A percentile compares a stretch with the other conserved stretches of the same genome.
phyloP scores from a whole-genome alignment of 129 eudicot species.

The Heracleum sosnowskyi region DNA sequence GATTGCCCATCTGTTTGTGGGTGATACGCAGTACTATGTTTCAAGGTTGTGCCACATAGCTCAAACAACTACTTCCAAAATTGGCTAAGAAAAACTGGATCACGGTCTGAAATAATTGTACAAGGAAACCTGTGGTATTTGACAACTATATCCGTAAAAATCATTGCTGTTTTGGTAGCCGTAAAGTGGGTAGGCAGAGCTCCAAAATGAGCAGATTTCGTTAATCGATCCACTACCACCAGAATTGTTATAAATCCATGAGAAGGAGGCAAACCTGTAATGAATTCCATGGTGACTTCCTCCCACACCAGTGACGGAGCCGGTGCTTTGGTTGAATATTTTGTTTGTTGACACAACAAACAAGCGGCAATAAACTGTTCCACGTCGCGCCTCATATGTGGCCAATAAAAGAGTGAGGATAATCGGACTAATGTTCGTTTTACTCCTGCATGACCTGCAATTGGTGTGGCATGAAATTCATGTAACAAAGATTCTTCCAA shows the following conservation, averaged over 20 bases:
- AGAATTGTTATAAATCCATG: not conserved
- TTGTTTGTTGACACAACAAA: too few species aligned
- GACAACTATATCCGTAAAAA: not conserved
- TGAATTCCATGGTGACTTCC: not conserved
- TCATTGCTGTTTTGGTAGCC: not conserved
- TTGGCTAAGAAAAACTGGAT: not conserved
- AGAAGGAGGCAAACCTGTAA: not conserved
- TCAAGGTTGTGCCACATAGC: not conserved
- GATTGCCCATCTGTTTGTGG: too few species aligned
- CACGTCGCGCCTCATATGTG: too few species aligned
- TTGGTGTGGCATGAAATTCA: too few species aligned
- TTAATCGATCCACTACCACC: not conserved
- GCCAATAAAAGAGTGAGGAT: too few species aligned
- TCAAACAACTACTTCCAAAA: not conserved
- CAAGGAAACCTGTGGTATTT: not conserved
- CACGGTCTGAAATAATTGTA: not conserved
- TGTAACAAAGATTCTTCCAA: too few species aligned
- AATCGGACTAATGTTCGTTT: too few species aligned
- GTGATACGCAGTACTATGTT: not conserved
- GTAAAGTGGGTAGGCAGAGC: not conserved
- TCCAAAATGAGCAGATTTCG: not conserved
- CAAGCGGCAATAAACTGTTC: too few species aligned
- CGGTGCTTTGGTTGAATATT: not conserved
- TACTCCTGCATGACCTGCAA: too few species aligned
- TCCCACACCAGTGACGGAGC: not conserved